Conservation (phyloP, 495 filamentous ascomycete species). For the Astrothelium subdiscretum region DNA sequence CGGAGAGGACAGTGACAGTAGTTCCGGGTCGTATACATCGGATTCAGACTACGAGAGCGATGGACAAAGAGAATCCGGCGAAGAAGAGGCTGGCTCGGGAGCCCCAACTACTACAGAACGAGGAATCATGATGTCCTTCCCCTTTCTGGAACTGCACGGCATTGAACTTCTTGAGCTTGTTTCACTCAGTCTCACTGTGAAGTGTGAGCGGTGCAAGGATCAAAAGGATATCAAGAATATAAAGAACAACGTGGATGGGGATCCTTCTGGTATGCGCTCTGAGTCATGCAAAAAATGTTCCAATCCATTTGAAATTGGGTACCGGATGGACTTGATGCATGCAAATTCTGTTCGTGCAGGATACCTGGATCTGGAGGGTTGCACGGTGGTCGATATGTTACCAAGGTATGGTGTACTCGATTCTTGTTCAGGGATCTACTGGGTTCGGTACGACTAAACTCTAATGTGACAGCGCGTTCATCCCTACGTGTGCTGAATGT, state of each 20-base stretch:
- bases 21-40: slow-evolving; percentile 4
- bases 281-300: slow-evolving; percentile 69
- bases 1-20: slow-evolving; percentile 8
- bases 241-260: slow-evolving; percentile 32
- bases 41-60: slow-evolving; percentile 28
- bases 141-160: slow-evolving; percentile 65
- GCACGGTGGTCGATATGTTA: slow-evolving; percentile 67
- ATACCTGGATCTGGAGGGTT: slow-evolving; percentile 72
- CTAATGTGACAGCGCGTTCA: slow-evolving; percentile 48
- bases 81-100: slow-evolving; percentile 18
- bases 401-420: slow-evolving; percentile 45
- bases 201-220: slow-evolving; percentile 79
- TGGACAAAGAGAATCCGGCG: slow-evolving; percentile 31
- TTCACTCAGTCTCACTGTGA: slow-evolving; percentile 58
- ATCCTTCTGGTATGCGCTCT: slow-evolving; percentile 21
- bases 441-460: background rate
- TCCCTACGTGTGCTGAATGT: slow-evolving; percentile 72
- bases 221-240: slow-evolving; percentile 59
- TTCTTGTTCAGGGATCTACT: background rate
- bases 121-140: slow-evolving; percentile 74
- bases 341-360: slow-evolving; percentile 63
- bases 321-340: slow-evolving; percentile 67
- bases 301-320: slow-evolving; percentile 52
- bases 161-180: slow-evolving; percentile 70
- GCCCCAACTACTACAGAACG: slow-evolving; percentile 33